These are phyloP conservation scores for Fusarium sp. DNA, from an alignment of 2,329 filamentous ascomycete species.

Conservation along the genomic window DNA sequence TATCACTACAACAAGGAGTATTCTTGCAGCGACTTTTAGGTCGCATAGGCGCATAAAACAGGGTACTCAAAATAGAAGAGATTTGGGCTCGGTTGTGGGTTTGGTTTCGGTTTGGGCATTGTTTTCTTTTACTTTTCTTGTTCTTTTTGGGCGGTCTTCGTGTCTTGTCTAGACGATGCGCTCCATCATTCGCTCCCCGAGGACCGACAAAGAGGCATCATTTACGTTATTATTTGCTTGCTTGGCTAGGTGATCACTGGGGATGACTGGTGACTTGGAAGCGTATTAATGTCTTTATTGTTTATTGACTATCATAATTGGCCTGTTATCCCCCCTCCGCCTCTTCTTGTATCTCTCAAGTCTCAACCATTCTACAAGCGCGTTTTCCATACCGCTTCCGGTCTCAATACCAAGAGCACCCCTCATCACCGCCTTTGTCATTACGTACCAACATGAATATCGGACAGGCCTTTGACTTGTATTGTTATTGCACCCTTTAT, in stretches of 20 bases:
- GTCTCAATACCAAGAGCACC: slow-evolving; percentile 14
- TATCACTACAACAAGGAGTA: slow-evolving; percentile 4
- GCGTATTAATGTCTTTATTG: slow-evolving; percentile 23
- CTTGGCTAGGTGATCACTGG: slow-evolving; percentile 4
- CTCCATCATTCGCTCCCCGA: slow-evolving; percentile 23
- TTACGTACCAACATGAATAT: slow-evolving; percentile 8
- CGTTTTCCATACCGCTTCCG: slow-evolving; percentile 16
- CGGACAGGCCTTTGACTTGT: not conserved
- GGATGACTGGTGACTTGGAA: slow-evolving; percentile 10
- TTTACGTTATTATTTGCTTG: slow-evolving; percentile 12
- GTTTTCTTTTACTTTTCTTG: not conserved
- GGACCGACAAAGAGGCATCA: slow-evolving; percentile 32
- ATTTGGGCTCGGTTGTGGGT: not conserved
- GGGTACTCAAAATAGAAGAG: not conserved
- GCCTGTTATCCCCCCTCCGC: slow-evolving; percentile 2
- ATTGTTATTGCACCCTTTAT: not conserved
- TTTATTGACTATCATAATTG: slow-evolving; percentile 17
- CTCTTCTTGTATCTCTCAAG: slow-evolving; percentile 12
- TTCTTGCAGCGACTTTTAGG: slow-evolving; percentile 29
- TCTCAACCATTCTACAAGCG: not conserved
- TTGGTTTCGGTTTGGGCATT: not conserved
- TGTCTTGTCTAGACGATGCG: slow-evolving; percentile 33
- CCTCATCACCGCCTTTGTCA: slow-evolving; percentile 5
- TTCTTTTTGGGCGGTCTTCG: slow-evolving; percentile 12
- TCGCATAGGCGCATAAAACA: slow-evolving; percentile 27